Evolutionary conservation across 2,329 filamentous ascomycete species (phyloP), one percentile per base, ranked within the genome.

Genomic region (Cordyceps javanica): DNA sequence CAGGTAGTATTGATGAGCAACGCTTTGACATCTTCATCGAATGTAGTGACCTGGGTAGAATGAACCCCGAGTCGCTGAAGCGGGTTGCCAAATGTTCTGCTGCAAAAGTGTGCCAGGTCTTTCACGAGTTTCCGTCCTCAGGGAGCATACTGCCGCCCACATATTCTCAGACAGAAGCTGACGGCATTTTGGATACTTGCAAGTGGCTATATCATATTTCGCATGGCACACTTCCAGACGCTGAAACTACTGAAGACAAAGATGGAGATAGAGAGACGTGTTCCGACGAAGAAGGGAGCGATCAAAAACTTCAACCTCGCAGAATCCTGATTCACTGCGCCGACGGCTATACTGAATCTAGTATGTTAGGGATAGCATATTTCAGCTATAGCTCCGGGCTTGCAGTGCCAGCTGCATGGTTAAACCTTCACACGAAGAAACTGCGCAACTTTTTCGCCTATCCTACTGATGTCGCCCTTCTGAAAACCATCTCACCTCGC

Each of bases 401-500:
- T 11, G 82, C 92, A 0, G 82, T 93, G 0, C 88, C 92, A 28
- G 85, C 91, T 57, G 92, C 94, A 9, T 97, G 92, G 92, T 78
- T 97, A 10, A 81, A 85, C 59, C 77, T 99, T 50, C 94, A 99
- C 69, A 86, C 86, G 11, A 80, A 85, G 13, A 90, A 89, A 70
- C 80, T 83, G 57, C 88, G 94, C 60, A 97, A 99, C 68, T 97
- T 97, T 75, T 99, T 99, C 68, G 91, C 94, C 0, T 97, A 97
- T 65, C 88, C 90, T 1, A 90, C 90, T 0, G 94, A 99, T 68
- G 91, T 97, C 19, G 83, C 87, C 4, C 79, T 97, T 11, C 74
- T 97, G n/a, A 86, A 82, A 1, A 82, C 83, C 5, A 87, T 97
- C 38, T 86, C 93, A 59, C 82, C 85, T 21, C 86, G 89, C 14